Conservation (phyloP, 768 basidiomycete species). For the Strobilomyces dryophilus region DNA sequence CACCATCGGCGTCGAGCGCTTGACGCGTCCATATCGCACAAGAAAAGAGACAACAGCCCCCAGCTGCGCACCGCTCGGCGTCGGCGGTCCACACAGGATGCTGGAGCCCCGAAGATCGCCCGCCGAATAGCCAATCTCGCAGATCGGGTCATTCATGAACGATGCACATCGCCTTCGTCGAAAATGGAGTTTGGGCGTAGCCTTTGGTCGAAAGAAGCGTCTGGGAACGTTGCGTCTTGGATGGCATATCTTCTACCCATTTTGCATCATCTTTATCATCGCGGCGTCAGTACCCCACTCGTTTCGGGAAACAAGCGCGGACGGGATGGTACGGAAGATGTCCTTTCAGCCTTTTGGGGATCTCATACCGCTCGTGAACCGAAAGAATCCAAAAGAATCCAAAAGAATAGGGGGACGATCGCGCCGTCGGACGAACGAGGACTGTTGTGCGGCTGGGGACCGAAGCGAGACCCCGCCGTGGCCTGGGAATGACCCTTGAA, state of each 20-base stretch:
- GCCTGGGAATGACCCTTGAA: constrained; percentile 1
- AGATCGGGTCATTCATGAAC: neutral
- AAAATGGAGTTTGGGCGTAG: neutral
- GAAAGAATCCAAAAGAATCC: neutral
- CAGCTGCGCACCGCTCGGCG: neutral
- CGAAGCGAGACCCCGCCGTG: neutral
- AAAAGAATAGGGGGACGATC: neutral
- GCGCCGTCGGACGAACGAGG: neutral
- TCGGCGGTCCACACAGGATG: constrained; percentile 1
- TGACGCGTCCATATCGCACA: neutral
- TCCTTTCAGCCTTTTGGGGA: neutral
- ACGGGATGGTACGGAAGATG: neutral
- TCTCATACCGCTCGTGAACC: neutral
- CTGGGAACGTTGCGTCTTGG: neutral
- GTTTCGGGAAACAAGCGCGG: neutral
- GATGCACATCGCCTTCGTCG: neutral
- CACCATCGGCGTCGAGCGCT: neutral
- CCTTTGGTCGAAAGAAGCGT: neutral
- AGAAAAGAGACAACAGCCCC: neutral
- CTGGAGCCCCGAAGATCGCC: neutral
- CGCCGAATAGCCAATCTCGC: neutral
- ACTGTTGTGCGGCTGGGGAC: neutral
- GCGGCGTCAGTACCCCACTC: neutral
- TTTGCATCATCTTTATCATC: neutral
- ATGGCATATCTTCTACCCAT: too few relatives aligned